These are phyloP conservation scores for Coniochaeta ligniaria DNA, from an alignment of 2,329 filamentous ascomycete species.

Conservation along the genomic window DNA sequence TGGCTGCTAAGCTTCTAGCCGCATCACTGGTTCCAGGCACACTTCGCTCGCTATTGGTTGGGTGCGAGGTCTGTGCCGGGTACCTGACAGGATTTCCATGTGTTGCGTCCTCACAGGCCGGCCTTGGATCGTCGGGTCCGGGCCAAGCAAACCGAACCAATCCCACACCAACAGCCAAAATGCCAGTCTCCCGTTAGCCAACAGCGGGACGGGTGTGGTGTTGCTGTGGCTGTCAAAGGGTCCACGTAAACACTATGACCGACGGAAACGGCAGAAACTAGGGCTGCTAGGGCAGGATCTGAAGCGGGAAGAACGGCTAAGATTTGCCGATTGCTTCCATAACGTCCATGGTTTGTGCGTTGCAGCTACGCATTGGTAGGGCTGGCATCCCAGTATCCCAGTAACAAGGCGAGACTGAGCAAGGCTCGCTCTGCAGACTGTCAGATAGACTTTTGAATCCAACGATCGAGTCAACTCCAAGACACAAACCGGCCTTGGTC, in stretches of 20 bases:
- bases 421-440: neutral
- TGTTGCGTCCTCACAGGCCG: slow-evolving; percentile 29
- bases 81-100: slow-evolving; percentile 33
- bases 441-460: neutral
- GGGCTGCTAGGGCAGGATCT: neutral
- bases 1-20: neutral
- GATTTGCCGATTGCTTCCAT: neutral
- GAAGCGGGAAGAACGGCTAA: neutral
- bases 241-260: neutral
- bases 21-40: neutral
- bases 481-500: no score
- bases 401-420: neutral
- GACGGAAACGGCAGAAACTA: neutral
- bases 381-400: no score
- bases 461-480: no score
- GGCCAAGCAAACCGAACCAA: neutral
- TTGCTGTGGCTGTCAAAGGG: neutral
- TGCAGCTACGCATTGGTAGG: neutral
- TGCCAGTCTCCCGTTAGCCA: neutral
- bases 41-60: slow-evolving; percentile 21
- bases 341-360: neutral
- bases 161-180: slow-evolving; percentile 4
- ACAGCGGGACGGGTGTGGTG: neutral
- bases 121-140: neutral
- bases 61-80: slow-evolving; percentile 24